A percentile compares a stretch with the other conserved stretches of the same genome.
These are phyloP conservation scores for Begonia fuchsioides DNA, from an alignment of 306 rosid genomes.

Conservation along the genomic window DNA sequence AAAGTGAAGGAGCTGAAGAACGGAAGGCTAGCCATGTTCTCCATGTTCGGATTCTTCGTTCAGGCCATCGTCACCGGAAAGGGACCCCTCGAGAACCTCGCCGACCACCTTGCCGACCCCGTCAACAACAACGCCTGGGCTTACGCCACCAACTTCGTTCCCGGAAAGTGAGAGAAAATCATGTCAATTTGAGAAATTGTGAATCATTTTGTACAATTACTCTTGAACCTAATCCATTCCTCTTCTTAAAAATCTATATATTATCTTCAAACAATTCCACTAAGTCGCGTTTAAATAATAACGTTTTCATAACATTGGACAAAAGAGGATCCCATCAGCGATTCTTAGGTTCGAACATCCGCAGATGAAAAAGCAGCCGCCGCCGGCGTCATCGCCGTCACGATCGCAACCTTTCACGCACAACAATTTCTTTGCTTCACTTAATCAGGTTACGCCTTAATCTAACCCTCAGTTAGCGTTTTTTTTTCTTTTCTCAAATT, in stretches of 20 bases:
- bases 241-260: too few species aligned
- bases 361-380: constrained; percentile 3
- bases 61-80: constrained; percentile 54
- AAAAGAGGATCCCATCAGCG: too few species aligned
- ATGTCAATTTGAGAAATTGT: too few species aligned
- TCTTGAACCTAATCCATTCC: too few species aligned
- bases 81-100: constrained; percentile 41
- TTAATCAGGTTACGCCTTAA: constrained; percentile 37
- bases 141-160: constrained; percentile 57
- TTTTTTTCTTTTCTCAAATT: not conserved
- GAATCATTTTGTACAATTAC: too few species aligned
- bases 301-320: too few species aligned
- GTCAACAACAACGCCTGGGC: constrained; percentile 63
- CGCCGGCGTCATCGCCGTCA: constrained; percentile 1
- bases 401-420: constrained; percentile 27
- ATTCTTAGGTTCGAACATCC: too few species aligned
- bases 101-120: constrained; percentile 38
- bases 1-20: constrained; percentile 54
- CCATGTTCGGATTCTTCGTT: constrained; percentile 35
- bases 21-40: constrained; percentile 43
- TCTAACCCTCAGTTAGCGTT: not conserved
- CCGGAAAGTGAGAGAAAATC: constrained; percentile 32
- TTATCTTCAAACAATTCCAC: too few species aligned
- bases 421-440: constrained; percentile 68
- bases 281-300: too few species aligned